Evolutionary conservation across 495 filamentous ascomycete species (phyloP).

Genomic region (Zalerion maritima): DNA sequence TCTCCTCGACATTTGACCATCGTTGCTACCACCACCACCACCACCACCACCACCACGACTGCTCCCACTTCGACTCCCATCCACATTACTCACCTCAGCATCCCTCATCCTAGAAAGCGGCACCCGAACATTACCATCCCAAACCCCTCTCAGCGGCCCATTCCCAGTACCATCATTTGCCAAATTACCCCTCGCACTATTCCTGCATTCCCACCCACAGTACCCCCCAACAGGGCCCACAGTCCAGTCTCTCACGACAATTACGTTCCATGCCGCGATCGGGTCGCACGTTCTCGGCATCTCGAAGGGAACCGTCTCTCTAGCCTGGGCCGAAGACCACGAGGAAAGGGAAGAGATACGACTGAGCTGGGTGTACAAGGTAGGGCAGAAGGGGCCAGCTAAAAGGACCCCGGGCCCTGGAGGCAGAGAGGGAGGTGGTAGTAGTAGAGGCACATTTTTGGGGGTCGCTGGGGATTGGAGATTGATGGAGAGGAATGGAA

Average conservation of each 20-base stretch:
- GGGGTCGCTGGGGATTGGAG: neutral
- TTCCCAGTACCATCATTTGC: no score
- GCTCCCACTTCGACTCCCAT: constrained; percentile 9
- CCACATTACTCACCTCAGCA: constrained; percentile 9
- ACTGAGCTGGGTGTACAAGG: neutral
- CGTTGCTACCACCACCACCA: neutral
- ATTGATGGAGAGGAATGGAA: constrained; percentile 1
- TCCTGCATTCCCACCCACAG: constrained; percentile 12
- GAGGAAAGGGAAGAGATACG: no score
- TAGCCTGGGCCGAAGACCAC: neutral
- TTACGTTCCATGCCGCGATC: neutral
- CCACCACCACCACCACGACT: neutral
- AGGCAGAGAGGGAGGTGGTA: neutral
- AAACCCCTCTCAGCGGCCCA: no score
- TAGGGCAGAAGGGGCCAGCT: neutral
- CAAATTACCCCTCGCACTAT: no score
- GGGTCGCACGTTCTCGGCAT: neutral
- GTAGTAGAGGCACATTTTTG: neutral
- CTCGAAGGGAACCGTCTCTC: neutral
- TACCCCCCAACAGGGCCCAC: no score
- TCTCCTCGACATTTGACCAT: no score
- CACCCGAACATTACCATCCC: no score
- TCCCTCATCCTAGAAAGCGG: no score
- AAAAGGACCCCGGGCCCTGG: neutral
- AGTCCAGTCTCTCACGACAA: no score